Evolutionary conservation across 495 filamentous ascomycete genomes (phyloP), one percentile per base, ranked within the genome.

Genomic region (Tuber magnatum): DNA sequence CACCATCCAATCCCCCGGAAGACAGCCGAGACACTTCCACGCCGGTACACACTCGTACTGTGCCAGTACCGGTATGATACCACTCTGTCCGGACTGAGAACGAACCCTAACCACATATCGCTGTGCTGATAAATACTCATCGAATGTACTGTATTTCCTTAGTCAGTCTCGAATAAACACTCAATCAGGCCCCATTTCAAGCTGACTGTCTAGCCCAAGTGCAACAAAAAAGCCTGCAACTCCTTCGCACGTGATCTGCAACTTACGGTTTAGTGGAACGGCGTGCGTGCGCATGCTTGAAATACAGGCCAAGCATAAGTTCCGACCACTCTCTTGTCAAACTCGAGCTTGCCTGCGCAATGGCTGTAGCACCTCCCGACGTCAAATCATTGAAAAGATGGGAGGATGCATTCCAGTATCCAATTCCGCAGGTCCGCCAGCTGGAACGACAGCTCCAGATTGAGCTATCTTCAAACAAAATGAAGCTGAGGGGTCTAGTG

Each of bases 401-500:
- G 81, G 81, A 83, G 71, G 81, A 82, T 70, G 81, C 81, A 24
- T 83, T 83, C 76, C 76, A 82, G 72, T 75, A 83, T 51, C 78
- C 81, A 28, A 79, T 81, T 87, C 94, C 75, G 82, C 90, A 81
- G 89, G 94, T 87, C 85, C 91, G 80, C 79, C 85, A 85, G 46
- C 83, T 89, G 74, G 88, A 90, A 83, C 86, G 86, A 65, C 83
- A 84, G 48, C 84, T 90, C 9, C 87, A 88, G 70, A 80, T 78
- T 20, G 85, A 86, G 70, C 84, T 94, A 79, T 88, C 90, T 69
- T 93, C 92, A 84, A 97, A 94, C 84, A 91, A 91, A 81, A 91
- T 93, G 82, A 93, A 92, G 81, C 88, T 98, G 84, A 91, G 95
- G 84, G 91, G 91, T 69, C 90, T 97, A 75, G 95, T 98, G 80